Conservation (phyloP, 2,329 filamentous ascomycete species). For the Fusarium succisae region DNA sequence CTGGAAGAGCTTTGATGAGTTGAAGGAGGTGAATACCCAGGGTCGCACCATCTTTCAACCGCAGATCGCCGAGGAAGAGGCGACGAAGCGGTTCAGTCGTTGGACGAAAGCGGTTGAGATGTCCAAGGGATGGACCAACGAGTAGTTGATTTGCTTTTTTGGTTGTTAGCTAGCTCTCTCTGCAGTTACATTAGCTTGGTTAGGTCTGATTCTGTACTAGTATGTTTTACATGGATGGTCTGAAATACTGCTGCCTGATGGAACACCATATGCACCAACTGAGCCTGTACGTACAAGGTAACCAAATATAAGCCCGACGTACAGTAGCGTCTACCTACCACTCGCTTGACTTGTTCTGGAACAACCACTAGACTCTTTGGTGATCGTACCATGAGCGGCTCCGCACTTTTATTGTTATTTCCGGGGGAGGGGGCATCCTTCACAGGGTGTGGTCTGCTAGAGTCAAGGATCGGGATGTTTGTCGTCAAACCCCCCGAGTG, state of each 20-base stretch:
- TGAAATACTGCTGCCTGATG: slow-evolving; percentile 30
- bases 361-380: not conserved
- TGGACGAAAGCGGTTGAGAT: slow-evolving; percentile 84
- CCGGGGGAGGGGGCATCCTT: not conserved
- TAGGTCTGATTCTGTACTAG: slow-evolving; percentile 16
- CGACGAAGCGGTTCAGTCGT: slow-evolving; percentile 70
- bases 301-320: slow-evolving; percentile 17
- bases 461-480: slow-evolving; percentile 1
- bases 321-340: not conserved
- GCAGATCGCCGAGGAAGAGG: slow-evolving; percentile 67
- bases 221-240: slow-evolving; percentile 12
- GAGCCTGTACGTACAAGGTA: not conserved
- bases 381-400: slow-evolving; percentile 24
- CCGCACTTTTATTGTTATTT: slow-evolving; percentile 19
- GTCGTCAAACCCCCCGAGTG: slow-evolving; percentile 2
- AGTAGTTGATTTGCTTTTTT: slow-evolving; percentile 27
- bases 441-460: not conserved
- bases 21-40: slow-evolving; percentile 75
- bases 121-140: slow-evolving; percentile 74
- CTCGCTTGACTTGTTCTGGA: not conserved
- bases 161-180: not conserved
- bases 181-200: not conserved
- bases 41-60: slow-evolving; percentile 76
- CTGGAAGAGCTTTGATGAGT: slow-evolving; percentile 78
- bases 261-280: not conserved